Percentiles rank a stretch among this genome's conserved stretches.
phyloP scores from a whole-genome alignment of 257 asterid species.

The Coffea eugenioides region DNA sequence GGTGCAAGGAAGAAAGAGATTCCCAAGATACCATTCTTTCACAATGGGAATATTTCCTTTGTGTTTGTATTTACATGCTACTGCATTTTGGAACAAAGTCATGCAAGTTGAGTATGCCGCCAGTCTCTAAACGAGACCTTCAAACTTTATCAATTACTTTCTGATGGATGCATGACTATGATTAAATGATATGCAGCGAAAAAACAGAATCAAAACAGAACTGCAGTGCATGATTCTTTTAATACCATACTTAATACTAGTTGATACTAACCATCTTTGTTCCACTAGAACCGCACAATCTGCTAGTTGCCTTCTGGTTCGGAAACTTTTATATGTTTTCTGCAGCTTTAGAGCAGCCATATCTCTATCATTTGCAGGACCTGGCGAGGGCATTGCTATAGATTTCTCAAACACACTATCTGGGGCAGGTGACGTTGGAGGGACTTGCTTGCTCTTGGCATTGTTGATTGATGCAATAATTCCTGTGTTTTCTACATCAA shows the following conservation, averaged over 20 bases:
- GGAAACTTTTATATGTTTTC: slow-evolving; percentile 78
- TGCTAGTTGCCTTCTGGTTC: slow-evolving; percentile 77
- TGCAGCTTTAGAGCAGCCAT: slow-evolving; percentile 72
- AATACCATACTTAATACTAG: neutral
- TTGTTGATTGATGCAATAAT: slow-evolving; percentile 21
- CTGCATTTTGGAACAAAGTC: neutral
- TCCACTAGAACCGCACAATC: slow-evolving; percentile 87
- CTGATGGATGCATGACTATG: neutral
- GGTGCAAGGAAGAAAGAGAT: neutral
- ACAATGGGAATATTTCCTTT: neutral
- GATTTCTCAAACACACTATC: slow-evolving; percentile 18
- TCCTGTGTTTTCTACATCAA: slow-evolving; percentile 12
- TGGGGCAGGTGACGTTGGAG: slow-evolving; percentile 11
- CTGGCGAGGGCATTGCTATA: slow-evolving; percentile 8
- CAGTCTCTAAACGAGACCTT: neutral
- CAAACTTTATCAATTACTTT: neutral
- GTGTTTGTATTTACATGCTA: neutral
- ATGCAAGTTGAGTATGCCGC: neutral
- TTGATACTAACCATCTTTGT: slow-evolving; percentile 64
- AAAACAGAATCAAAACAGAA: neutral
- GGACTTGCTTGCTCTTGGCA: slow-evolving; percentile 5
- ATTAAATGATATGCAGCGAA: neutral
- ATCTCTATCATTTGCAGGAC: slow-evolving; percentile 33
- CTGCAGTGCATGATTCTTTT: neutral
- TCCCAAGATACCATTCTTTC: neutral